Base-by-base conservation (phyloP, 2,329 filamentous ascomycete species). In the Alternaria infectoria region DNA sequence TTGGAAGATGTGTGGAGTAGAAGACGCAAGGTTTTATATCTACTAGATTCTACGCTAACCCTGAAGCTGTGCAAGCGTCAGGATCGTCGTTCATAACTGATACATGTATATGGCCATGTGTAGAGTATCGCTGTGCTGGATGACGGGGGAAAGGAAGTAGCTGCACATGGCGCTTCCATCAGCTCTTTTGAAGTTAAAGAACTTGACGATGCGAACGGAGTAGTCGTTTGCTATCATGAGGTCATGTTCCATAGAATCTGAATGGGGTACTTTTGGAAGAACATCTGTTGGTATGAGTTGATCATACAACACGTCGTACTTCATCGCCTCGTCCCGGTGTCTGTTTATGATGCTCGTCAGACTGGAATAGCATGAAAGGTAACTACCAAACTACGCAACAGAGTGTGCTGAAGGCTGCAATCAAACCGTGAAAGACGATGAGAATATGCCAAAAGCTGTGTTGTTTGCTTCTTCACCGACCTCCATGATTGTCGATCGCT, bases 141-240 rank as follows among this genome's bases (percentile, higher is more conserved):
- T 36, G 32, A n/a, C 7, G 32, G 1, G 0, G 0, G 32, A 36
- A 36, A 4, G 4, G 4, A 9, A 36, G 32, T n/a, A 0, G 8
- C 32, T 40, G 32, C 15, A n/a, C 32, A 40, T 40, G 8, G 32
- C 10, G 8, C 36, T 40, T 10, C 15, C 9, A n/a, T 40, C 2
- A 17, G 15, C 4, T 40, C 15, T 6, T 40, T 40, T 40, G 8
- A 17, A 17, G 15, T n/a, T 15, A 15, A 6, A 40, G 9, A 40
- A 40, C 15, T 17, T 40, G 36, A 10, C 15, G 9, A 40, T 11
- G 3, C 8, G 36, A 40, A n/a, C n/a, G n/a, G n/a, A n/a, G n/a
- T n/a, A n/a, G n/a, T n/a, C n/a, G n/a, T n/a, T n/a, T n/a, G n/a
- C n/a, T n/a, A n/a, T n/a, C n/a, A n/a, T n/a, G n/a, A n/a, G n/a